Evolutionary conservation across 345 rosid species (phyloP).

Genomic region (Aegle marmelos): DNA sequence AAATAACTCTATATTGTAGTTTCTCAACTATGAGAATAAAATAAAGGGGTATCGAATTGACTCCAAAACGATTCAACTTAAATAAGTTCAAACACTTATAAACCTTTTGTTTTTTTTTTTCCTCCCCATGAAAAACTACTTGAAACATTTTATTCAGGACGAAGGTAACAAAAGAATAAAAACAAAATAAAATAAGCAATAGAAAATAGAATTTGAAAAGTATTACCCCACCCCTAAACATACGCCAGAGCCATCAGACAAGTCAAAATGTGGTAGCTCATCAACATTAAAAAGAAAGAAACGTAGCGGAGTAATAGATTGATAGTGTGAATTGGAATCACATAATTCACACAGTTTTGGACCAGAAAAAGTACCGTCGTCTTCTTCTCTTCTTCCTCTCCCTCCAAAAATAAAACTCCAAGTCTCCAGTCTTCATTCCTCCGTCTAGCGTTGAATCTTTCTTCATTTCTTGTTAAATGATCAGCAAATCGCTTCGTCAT

Average conservation of each 20-base stretch:
- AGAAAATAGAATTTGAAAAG: not conserved
- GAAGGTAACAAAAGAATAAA: not conserved
- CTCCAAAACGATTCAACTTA: too few species aligned
- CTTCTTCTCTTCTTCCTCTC: constrained; percentile 24
- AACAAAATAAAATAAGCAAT: not conserved
- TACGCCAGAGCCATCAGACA: not conserved
- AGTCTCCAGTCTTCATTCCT: not conserved
- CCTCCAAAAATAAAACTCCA: not conserved
- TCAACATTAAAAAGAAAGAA: not conserved
- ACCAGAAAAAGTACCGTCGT: constrained; percentile 15
- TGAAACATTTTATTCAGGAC: not conserved
- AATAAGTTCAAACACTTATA: too few species aligned
- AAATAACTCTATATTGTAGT: too few species aligned
- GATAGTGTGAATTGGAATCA: not conserved
- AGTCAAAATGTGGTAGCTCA: constrained; percentile 4
- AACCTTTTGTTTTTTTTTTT: too few species aligned
- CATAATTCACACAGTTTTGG: constrained; percentile 1
- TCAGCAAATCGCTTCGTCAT: not conserved
- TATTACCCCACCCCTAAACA: not conserved
- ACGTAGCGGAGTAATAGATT: not conserved
- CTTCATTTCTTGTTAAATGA: not conserved
- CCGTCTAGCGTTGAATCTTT: not conserved
- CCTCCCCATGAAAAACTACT: too few species aligned
- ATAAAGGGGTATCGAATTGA: too few species aligned
- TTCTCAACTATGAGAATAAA: too few species aligned